Percentiles rank a stretch among this genome's conserved stretches.
phyloP scores from a whole-genome alignment of 345 rosid species.

The Microthlaspi erraticum region DNA sequence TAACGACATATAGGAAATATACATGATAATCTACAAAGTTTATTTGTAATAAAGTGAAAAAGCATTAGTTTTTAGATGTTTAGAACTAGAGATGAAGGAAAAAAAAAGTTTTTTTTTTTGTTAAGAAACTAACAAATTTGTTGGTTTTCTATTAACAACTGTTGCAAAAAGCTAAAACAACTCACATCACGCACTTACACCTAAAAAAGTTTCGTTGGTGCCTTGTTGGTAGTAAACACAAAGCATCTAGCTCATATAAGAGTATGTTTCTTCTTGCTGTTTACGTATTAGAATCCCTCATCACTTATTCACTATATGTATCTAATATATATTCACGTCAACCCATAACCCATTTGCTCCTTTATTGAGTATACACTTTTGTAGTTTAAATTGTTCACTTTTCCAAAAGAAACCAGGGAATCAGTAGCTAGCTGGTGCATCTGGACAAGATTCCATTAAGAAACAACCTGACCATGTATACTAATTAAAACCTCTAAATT shows the following conservation, averaged over 20 bases:
- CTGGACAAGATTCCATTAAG: too few species aligned
- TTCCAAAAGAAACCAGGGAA: too few species aligned
- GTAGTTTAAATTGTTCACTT: too few species aligned
- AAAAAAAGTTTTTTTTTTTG: not conserved
- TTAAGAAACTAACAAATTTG: not conserved
- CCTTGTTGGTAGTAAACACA: conserved; percentile 8
- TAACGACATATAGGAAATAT: conserved; percentile 3
- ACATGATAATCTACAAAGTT: not conserved
- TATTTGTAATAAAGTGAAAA: not conserved
- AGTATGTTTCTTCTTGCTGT: not conserved
- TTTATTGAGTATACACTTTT: too few species aligned
- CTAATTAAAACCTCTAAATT: too few species aligned
- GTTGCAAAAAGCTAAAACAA: conserved; percentile 26
- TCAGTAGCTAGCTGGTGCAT: too few species aligned
- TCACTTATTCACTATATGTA: too few species aligned
- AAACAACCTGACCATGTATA: too few species aligned
- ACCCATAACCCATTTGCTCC: too few species aligned
- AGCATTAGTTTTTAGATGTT: not conserved
- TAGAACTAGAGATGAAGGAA: not conserved
- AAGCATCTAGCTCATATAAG: not conserved
- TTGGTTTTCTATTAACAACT: conserved; percentile 4
- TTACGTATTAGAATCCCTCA: not conserved
- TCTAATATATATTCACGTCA: too few species aligned
- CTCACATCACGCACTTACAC: conserved; percentile 12
- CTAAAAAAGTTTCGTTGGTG: conserved; percentile 3